Evolutionary conservation across 805 yeast species (phyloP).

Genomic region (Teunomyces barrocoloradensis): DNA sequence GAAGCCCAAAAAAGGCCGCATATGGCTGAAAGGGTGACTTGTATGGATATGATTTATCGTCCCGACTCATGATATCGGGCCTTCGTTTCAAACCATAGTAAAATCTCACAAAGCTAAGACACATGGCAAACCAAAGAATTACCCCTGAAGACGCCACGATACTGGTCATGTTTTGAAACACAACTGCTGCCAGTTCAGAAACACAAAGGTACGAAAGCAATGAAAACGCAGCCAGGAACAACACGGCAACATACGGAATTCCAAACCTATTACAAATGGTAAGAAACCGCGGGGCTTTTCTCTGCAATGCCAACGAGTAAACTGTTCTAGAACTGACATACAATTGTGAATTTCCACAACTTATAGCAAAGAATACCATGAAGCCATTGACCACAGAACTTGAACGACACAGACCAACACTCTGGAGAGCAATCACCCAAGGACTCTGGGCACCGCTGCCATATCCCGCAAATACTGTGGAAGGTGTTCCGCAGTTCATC

Average conservation of each 20-base stretch:
- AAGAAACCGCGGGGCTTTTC: conserved; percentile 62
- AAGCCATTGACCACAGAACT: conserved; percentile 43
- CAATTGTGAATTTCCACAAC: conserved; percentile 45
- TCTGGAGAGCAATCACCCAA: conserved; percentile 44
- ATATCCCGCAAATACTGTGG: conserved; percentile 29
- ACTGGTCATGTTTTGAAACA: conserved; percentile 65
- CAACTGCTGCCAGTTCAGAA: conserved; percentile 53
- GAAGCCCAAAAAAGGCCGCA: conserved; percentile 58
- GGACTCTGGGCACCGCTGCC: conserved; percentile 45
- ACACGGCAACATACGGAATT: conserved; percentile 69
- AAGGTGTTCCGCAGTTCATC: conserved; percentile 24
- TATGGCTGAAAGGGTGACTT: conserved; percentile 70
- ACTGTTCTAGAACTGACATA: conserved; percentile 43
- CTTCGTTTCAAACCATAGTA: conserved; percentile 58
- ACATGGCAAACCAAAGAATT: conserved; percentile 77
- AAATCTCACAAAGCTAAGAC: conserved; percentile 61
- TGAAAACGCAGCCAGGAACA: conserved; percentile 61
- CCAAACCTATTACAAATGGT: conserved; percentile 61
- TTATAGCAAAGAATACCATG: conserved; percentile 45
- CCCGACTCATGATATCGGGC: conserved; percentile 63
- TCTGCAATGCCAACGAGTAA: conserved; percentile 43
- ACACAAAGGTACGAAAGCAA: conserved; percentile 60
- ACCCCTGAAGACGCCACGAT: conserved; percentile 73
- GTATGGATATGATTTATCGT: conserved; percentile 65
- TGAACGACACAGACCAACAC: conserved; percentile 34